phyloP scores from a whole-genome alignment of 805 yeast species.

The Ogataea allantospora region DNA sequence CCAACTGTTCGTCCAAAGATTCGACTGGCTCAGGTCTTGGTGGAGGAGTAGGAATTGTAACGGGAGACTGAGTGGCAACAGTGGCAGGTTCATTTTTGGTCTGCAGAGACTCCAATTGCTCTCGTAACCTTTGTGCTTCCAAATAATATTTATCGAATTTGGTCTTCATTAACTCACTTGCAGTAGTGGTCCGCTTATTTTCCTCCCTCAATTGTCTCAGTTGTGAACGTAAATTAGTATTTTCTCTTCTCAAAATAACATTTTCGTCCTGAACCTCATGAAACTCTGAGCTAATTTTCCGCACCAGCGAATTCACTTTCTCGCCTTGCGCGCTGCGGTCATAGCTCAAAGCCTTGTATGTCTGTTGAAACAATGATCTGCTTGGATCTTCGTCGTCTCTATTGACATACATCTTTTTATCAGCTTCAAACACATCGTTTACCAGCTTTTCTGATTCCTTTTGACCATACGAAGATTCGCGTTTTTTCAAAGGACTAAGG shows the following conservation, averaged over 20 bases:
- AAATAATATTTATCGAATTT: slow-evolving; percentile 20
- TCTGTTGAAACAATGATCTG: slow-evolving; percentile 17
- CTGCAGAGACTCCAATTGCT: slow-evolving; percentile 4
- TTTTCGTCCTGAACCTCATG: slow-evolving; percentile 11
- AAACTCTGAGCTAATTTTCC: slow-evolving; percentile 14
- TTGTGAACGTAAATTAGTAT: slow-evolving; percentile 2
- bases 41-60: neutral
- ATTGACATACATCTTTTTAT: slow-evolving; percentile 15
- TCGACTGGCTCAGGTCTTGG: neutral
- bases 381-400: slow-evolving; percentile 17
- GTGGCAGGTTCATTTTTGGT: neutral
- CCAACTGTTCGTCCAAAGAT: slow-evolving; percentile 13
- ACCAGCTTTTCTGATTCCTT: slow-evolving; percentile 28
- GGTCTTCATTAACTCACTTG: slow-evolving; percentile 15
- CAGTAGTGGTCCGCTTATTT: slow-evolving; percentile 4
- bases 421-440: slow-evolving; percentile 24
- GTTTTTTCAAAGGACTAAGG: slow-evolving; percentile 28
- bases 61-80: neutral
- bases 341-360: slow-evolving; percentile 17
- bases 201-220: slow-evolving; percentile 9
- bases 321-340: slow-evolving; percentile 16
- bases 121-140: slow-evolving; percentile 15
- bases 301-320: slow-evolving; percentile 14
- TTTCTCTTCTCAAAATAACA: slow-evolving; percentile 6
- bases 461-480: slow-evolving; percentile 13